These are phyloP conservation scores for Chamaenerion angustifolium DNA, from an alignment of 345 rosid genomes.

Conservation along the genomic window DNA sequence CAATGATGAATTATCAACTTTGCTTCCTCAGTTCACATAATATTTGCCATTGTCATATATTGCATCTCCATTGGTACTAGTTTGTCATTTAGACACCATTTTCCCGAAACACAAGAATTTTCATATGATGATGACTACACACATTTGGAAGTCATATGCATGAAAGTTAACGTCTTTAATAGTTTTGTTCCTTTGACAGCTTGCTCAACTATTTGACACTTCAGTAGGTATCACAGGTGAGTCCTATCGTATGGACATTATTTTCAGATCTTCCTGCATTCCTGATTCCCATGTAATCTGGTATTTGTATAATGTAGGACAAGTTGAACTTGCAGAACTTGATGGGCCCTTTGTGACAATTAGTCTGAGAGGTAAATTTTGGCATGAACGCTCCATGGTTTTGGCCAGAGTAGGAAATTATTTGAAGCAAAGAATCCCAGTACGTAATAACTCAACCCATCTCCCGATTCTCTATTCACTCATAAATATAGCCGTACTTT, in stretches of 20 bases:
- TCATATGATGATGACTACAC: too few relatives aligned
- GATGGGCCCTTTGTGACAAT: constrained; percentile 92
- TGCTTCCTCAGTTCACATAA: too few relatives aligned
- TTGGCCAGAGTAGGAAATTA: constrained; percentile 78
- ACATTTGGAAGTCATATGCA: too few relatives aligned
- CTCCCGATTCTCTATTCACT: too few relatives aligned
- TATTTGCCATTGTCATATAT: too few relatives aligned
- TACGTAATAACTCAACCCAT: constrained; percentile 8
- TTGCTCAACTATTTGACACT: constrained; percentile 63
- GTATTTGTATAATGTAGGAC: constrained; percentile 18
- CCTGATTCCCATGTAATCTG: not conserved
- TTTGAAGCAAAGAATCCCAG: constrained; percentile 92
- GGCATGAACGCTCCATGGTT: constrained; percentile 75
- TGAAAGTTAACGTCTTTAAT: too few relatives aligned
- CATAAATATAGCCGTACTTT: too few relatives aligned
- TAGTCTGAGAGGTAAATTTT: constrained; percentile 69
- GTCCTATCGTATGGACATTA: constrained; percentile 8
- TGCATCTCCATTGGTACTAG: too few relatives aligned
- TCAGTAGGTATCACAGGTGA: constrained; percentile 82
- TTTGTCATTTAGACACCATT: too few relatives aligned
- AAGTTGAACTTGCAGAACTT: constrained; percentile 64
- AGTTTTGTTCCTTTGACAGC: constrained; percentile 22
- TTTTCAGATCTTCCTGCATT: too few relatives aligned
- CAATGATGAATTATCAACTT: too few relatives aligned
- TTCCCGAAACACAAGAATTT: too few relatives aligned